These are phyloP conservation scores for Neofusicoccum laricinum DNA, from an alignment of 2,329 filamentous ascomycete genomes.

Conservation along the genomic window DNA sequence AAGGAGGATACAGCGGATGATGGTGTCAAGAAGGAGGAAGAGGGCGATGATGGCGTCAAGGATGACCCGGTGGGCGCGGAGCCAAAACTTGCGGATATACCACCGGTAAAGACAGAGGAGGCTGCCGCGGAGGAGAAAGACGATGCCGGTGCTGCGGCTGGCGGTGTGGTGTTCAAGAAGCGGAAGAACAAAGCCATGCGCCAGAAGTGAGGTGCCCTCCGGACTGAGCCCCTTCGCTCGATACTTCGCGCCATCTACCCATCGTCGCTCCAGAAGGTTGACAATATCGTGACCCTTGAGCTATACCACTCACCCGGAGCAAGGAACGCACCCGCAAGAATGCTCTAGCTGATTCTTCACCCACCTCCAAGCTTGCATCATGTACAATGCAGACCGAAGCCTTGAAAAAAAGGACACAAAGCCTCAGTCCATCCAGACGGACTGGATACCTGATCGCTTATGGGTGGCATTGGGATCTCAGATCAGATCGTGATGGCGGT, in stretches of 20 bases:
- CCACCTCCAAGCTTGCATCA: too few species aligned
- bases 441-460: too few species aligned
- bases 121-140: slow-evolving; percentile 21
- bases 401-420: too few species aligned
- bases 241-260: neutral
- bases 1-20: slow-evolving; percentile 22
- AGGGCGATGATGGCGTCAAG: slow-evolving; percentile 26
- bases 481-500: too few species aligned
- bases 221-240: neutral
- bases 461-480: too few species aligned
- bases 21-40: slow-evolving; percentile 44
- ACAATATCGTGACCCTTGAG: neutral
- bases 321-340: too few species aligned
- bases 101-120: slow-evolving; percentile 18
- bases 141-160: slow-evolving; percentile 23
- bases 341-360: too few species aligned
- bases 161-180: slow-evolving; percentile 73
- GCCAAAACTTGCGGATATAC: slow-evolving; percentile 22
- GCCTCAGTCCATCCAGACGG: too few species aligned
- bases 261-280: neutral
- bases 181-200: slow-evolving; percentile 66
- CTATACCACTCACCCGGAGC: too few species aligned
- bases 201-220: slow-evolving; percentile 49
- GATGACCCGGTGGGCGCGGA: slow-evolving; percentile 19
- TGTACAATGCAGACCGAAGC: too few species aligned